Percentiles rank a stretch among this genome's conserved stretches.
Conservation (phyloP, 75 land plant genomes). For the Cupressus sempervirens region DNA sequence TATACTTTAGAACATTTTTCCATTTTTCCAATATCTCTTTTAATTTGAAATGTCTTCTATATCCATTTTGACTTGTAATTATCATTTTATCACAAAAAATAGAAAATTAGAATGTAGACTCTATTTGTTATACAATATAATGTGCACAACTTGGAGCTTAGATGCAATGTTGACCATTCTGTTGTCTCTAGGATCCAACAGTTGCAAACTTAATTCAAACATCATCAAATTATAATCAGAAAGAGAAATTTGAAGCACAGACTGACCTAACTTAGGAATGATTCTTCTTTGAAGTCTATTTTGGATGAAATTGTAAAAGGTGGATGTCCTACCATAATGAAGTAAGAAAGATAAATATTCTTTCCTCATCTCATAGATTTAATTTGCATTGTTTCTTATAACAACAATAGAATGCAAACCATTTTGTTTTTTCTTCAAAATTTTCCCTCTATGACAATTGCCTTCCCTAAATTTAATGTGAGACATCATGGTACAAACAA, state of each 20-base stretch:
- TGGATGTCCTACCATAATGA: conserved; percentile 88
- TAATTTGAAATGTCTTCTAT: background rate
- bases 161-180: background rate
- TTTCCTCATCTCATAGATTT: background rate
- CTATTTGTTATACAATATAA: background rate
- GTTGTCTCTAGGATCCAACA: conserved; percentile 15
- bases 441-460: background rate
- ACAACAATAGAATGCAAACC: background rate
- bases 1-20: background rate
- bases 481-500: background rate
- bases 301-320: conserved; percentile 77
- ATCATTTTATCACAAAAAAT: background rate
- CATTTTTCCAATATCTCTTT: background rate
- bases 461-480: background rate
- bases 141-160: background rate
- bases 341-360: conserved; percentile 23
- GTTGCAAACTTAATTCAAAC: conserved; percentile 19
- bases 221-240: conserved; percentile 54
- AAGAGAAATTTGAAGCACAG: conserved; percentile 66
- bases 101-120: conserved; percentile 1
- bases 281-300: conserved; percentile 69
- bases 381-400: background rate
- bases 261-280: conserved; percentile 67
- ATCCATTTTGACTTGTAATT: background rate
- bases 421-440: background rate